These are phyloP conservation scores for Trichosporon inkin DNA, from an alignment of 1,284 basidiomycete genomes.

Conservation along the genomic window DNA sequence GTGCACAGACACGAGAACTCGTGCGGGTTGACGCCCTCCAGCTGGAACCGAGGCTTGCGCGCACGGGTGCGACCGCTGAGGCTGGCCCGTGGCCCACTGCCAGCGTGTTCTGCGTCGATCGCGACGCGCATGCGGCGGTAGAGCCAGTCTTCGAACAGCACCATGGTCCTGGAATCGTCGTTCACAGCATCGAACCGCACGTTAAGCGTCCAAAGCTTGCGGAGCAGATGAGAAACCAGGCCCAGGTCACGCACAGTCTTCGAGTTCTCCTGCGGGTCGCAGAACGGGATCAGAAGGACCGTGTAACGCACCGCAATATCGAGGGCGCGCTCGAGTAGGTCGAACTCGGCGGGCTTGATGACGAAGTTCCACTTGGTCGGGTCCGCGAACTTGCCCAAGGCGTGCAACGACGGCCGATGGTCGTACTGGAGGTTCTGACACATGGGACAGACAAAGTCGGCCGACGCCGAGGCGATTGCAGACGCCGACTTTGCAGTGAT, in stretches of 20 bases:
- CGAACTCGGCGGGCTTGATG: constrained; percentile 31
- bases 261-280: constrained; percentile 20
- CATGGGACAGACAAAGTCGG: constrained; percentile 40
- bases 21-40: constrained; percentile 25
- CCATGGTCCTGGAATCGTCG: constrained; percentile 21
- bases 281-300: constrained; percentile 22
- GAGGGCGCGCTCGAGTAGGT: constrained; percentile 24
- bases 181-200: constrained; percentile 32
- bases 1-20: constrained; percentile 40
- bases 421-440: constrained; percentile 34
- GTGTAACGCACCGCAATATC: constrained; percentile 26
- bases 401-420: constrained; percentile 33
- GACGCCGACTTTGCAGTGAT: constrained; percentile 25
- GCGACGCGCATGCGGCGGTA: constrained; percentile 33
- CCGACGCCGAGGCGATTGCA: constrained; percentile 10
- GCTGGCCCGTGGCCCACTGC: not conserved
- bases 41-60: constrained; percentile 32
- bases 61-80: constrained; percentile 22
- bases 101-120: not conserved
- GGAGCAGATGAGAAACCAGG: constrained; percentile 26
- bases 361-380: constrained; percentile 30
- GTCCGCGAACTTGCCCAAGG: constrained; percentile 24
- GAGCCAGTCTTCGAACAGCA: constrained; percentile 37
- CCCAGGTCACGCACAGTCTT: constrained; percentile 15
- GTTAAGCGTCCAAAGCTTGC: constrained; percentile 41